These are phyloP conservation scores for Carpinus fangiana DNA, from an alignment of 306 rosid genomes.

Conservation along the genomic window DNA sequence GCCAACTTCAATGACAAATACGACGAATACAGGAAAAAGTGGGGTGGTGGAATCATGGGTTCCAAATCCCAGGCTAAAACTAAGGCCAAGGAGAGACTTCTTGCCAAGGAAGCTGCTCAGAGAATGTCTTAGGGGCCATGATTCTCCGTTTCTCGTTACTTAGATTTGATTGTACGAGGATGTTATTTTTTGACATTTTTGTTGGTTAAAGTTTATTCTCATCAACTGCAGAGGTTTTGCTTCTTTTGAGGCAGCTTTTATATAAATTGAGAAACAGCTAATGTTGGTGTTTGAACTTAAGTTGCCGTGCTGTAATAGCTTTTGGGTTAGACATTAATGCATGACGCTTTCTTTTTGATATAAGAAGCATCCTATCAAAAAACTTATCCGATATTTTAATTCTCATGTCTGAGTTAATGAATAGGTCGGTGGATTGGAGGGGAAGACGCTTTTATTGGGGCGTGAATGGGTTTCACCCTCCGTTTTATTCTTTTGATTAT, in stretches of 20 bases:
- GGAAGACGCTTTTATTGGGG: no score
- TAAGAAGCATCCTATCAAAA: background rate
- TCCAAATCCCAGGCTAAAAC: constrained; percentile 86
- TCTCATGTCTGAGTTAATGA: background rate
- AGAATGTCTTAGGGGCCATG: constrained; percentile 44
- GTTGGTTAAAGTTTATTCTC: background rate
- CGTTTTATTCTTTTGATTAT: no score
- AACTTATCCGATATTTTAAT: background rate
- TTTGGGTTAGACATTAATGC: background rate
- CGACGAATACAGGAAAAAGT: constrained; percentile 75
- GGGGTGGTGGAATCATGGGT: constrained; percentile 93
- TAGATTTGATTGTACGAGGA: background rate
- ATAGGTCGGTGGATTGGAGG: background rate
- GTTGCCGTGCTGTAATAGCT: background rate
- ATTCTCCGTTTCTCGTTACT: background rate
- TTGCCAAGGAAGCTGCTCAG: constrained; percentile 85
- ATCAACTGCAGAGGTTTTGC: constrained; percentile 11
- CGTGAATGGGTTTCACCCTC: no score
- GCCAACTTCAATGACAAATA: constrained; percentile 87
- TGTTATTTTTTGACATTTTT: background rate
- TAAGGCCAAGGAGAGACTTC: constrained; percentile 65
- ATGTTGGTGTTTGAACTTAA: background rate
- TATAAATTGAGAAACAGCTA: constrained; percentile 1
- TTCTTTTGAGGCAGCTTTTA: constrained; percentile 12
- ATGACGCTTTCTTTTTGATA: background rate